These are phyloP conservation scores for Xylaria castorea DNA, from an alignment of 495 filamentous ascomycete genomes.

Conservation along the genomic window DNA sequence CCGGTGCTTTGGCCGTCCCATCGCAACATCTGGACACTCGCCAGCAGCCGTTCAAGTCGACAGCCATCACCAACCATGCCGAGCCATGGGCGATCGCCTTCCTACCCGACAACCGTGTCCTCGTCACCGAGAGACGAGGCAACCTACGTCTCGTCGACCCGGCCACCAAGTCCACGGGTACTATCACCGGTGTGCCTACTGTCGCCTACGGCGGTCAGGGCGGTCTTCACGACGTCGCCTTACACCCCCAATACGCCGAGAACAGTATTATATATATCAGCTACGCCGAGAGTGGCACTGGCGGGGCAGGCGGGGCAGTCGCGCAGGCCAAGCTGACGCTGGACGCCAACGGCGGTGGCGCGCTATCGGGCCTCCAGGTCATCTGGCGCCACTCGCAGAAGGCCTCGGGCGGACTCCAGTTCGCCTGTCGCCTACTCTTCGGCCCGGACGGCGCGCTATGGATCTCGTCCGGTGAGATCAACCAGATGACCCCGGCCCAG, in stretches of 20 bases:
- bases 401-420: conserved; percentile 40
- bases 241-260: conserved; percentile 44
- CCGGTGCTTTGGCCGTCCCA: conserved; percentile 43
- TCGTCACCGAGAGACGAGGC: conserved; percentile 46
- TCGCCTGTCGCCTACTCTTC: conserved; percentile 44
- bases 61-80: conserved; percentile 40
- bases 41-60: conserved; percentile 43
- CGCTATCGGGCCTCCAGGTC: conserved; percentile 42
- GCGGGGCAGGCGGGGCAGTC: conserved; percentile 42
- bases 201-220: conserved; percentile 48
- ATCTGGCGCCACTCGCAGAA: conserved; percentile 47
- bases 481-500: conserved; percentile 45
- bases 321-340: conserved; percentile 45
- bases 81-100: conserved; percentile 48
- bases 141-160: conserved; percentile 44
- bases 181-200: conserved; percentile 44
- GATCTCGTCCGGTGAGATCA: conserved; percentile 47
- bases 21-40: conserved; percentile 40
- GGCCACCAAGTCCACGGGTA: conserved; percentile 41
- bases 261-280: conserved; percentile 48
- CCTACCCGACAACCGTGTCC: conserved; percentile 46
- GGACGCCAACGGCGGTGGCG: conserved; percentile 43
- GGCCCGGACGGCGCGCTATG: conserved; percentile 41
- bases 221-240: conserved; percentile 45
- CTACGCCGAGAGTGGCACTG: conserved; percentile 45